phyloP scores from a whole-genome alignment of 2,329 filamentous ascomycete genomes.

The Purpureocillium lavendulum region DNA sequence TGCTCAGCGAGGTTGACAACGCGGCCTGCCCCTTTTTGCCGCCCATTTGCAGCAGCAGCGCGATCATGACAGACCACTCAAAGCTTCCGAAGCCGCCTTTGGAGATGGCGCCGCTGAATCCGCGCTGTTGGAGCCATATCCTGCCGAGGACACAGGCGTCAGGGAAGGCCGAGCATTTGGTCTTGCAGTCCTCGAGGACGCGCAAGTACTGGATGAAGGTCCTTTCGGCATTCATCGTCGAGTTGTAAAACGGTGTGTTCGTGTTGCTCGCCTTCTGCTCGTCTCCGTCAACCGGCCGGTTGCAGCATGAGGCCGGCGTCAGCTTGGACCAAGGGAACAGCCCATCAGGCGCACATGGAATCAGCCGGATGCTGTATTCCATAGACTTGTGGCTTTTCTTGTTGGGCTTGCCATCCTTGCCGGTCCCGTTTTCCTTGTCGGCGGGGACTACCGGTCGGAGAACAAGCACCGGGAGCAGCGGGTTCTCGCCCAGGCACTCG shows the following conservation, averaged over 20 bases:
- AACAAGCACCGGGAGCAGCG: conserved; percentile 60
- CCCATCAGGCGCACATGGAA: conserved; percentile 62
- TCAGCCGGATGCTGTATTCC: conserved; percentile 58
- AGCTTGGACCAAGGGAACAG: conserved; percentile 68
- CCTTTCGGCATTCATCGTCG: conserved; percentile 70
- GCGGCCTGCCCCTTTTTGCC: conserved; percentile 62
- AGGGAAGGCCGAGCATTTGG: conserved; percentile 62
- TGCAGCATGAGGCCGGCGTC: conserved; percentile 58
- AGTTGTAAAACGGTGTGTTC: conserved; percentile 82
- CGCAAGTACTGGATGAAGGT: conserved; percentile 68
- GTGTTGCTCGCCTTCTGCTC: conserved; percentile 30
- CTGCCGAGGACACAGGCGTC: conserved; percentile 82
- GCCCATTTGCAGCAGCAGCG: conserved; percentile 71
- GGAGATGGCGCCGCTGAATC: conserved; percentile 61
- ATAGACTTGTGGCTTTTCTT: conserved; percentile 24
- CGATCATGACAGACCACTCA: conserved; percentile 78
- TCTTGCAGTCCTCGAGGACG: conserved; percentile 60
- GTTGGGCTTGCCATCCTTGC: conserved; percentile 8
- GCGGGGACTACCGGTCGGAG: conserved; percentile 26
- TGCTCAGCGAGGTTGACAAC: conserved; percentile 74
- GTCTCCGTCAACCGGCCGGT: conserved; percentile 46
- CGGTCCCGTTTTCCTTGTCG: conserved; percentile 9
- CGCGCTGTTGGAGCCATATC: conserved; percentile 83
- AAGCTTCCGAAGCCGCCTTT: conserved; percentile 86
- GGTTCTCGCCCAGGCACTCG: conserved; percentile 62